Base-by-base conservation (phyloP, 495 filamentous ascomycete species). In the Lentithecium fluviatile region DNA sequence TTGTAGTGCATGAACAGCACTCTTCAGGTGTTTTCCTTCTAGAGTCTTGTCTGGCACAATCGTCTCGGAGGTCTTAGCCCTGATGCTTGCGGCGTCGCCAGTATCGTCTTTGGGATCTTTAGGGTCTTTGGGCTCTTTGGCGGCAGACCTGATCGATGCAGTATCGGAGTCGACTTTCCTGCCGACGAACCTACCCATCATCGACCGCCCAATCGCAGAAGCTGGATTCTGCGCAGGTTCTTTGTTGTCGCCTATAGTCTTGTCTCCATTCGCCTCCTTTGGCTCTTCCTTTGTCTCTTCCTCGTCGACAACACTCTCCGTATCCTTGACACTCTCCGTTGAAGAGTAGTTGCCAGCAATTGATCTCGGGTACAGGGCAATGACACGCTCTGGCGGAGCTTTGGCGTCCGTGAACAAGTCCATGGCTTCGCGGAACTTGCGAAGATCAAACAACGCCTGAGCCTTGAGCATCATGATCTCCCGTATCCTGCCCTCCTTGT, bases 391-490 rank as follows among this genome's bases (percentile, higher is more conserved):
- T 1, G 94, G 93, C 8, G 95, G 88, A 0, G 94, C 92, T 48
- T 88, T 83, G 2, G 96, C 87, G 21, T 92, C 86, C 7, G 88
- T 89, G 74, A 97, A 97, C 13, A 97, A 76, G 60, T 96, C 91
- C 71, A 99, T 77, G 6, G 91, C 87, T n/a, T 95, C 87, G 34
- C 86, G 82, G 67, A 92, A 99, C 71, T 89, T 94, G 59, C 82
- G 85, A 57, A 87, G 75, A 52, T 84, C 82, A 67, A 99, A 99
- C 11, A 97, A 75, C 12, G 79, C 73, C 70, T 96, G 88, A 0
- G 94, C 94, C 68, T 99, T 97, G 57, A 88, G 80, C 74, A 96
- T 91, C 75, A 91, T 91, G 43, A 92, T 82, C 63, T 93, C 85
- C 13, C 93, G 82, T 58, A 95, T 72, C 21, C 86, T 84, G 54